Evolutionary conservation across 148 eudicot genomes (phyloP).

Genomic region (Hydrangea macrophylla): DNA sequence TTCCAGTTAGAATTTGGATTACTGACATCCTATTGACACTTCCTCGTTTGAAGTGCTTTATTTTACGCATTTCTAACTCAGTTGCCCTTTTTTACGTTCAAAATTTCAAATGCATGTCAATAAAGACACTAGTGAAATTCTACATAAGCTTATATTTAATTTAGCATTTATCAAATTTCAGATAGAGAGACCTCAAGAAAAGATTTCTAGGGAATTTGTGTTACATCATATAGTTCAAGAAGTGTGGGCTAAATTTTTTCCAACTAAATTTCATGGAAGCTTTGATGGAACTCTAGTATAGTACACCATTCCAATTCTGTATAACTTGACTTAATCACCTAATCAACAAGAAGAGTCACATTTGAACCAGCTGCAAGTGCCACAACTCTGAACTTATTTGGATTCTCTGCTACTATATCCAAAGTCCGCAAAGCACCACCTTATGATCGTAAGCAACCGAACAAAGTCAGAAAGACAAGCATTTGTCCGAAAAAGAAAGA

Average conservation of each 20-base stretch:
- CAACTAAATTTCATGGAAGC: neutral
- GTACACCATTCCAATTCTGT: neutral
- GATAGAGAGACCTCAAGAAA: too few species aligned
- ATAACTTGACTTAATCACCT: slow-evolving; percentile 45
- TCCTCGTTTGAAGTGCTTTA: too few species aligned
- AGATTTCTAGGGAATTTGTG: too few species aligned
- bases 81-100: neutral
- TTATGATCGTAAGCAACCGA: slow-evolving; percentile 19
- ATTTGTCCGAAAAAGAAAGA: too few species aligned
- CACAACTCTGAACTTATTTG: slow-evolving; percentile 82
- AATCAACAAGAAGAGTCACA: slow-evolving; percentile 97
- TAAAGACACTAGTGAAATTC: neutral
- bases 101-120: neutral
- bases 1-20: too few species aligned
- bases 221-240: too few species aligned
- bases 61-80: neutral
- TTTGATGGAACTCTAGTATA: neutral
- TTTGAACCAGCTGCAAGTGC: slow-evolving; percentile 99
- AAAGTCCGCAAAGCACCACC: slow-evolving; percentile 57
- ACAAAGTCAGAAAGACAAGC: neutral
- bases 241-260: too few species aligned
- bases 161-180: too few species aligned
- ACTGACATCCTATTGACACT: too few species aligned
- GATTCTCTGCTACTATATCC: slow-evolving; percentile 88
- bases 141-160: too few species aligned